Evolutionary conservation across 495 filamentous ascomycete genomes (phyloP), one percentile per base, ranked within the genome.

Genomic region (Penicillium coprophilum): DNA sequence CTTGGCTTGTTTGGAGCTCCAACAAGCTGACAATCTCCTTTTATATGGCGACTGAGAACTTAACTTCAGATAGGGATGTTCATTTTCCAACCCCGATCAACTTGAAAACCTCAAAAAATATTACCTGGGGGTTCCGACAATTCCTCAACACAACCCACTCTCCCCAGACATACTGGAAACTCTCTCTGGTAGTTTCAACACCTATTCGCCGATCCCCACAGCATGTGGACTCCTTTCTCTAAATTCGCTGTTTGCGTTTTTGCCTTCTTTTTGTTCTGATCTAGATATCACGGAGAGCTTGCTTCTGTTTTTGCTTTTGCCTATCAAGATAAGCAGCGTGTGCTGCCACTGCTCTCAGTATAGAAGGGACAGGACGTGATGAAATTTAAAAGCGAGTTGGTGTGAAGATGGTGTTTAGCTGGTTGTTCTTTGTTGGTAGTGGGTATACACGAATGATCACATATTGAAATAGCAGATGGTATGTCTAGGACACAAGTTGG

Each of bases 241-340:
- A 92, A 65, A 83, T 95, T 46, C 89, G 93, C 44, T 53, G 46
- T 59, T 48, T 41, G 41, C 28, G 21, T 47, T 46, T 23, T 24
- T 49, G 23, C 69, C 81, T 83, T 7, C 82, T 82, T 41, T 85
- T 86, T 55, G 89, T 93, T 76, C 78, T 91, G 27, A 78, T 79
- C 52, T 91, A 88, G 72, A 83, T 96, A 60, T 39, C 78, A 89
- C 63, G 71, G 76, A 62, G 89, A 89, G 64, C 80, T 88, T 50
- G 79, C 77, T 55, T 50, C 38, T 55, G 54, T 44, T 34, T 51
- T 53, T 39, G 75, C 75, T 61, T 83, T 84, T 53, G 88, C 89
- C 17, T 75, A 80, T 80, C 84, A 56, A 88, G 87, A 63, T 81
- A 92, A 53, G 84, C 56, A 84, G 86, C 21, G 80, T 90, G 50